Evolutionary conservation across 768 basidiomycete species (phyloP), one percentile per base, ranked within the genome.

Genomic region (Daedalea quercina): DNA sequence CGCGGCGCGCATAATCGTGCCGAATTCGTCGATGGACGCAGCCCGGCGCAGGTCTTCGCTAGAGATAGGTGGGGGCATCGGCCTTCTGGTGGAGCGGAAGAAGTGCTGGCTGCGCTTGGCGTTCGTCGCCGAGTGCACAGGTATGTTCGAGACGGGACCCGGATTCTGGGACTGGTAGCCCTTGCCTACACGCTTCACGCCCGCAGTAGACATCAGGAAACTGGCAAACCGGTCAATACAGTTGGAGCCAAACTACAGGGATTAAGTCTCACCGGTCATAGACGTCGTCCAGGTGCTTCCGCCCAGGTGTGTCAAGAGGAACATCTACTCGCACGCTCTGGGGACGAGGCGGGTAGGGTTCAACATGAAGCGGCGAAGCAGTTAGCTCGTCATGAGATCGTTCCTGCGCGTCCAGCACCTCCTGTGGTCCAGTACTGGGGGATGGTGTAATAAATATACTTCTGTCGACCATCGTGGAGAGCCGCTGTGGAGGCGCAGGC

Each of bases 191-290:
- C 88, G 85, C 62, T 84, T 90, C 37, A 92, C 88, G 24, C 85
- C 85, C 1, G 83, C 79, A 1, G 86, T 87, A 11, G 87, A 84
- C 85, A 90, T 87, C 25, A 91, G 73, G 71, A 90, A 85, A 40
- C 63, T 63, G 34, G 3, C 13, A 28, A 2, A 35, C 20, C 11
- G 31, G 2, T 8, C 2, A 37, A 26, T 17, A 26, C 33, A 31
- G 15, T 13, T 26, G 26, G n/a, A 40, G 3, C 24, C n/a, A n/a
- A n/a, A 33, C 9, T 24, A 28, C 9, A 12, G 15, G 45, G 12
- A 22, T 55, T 34, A 12, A 25, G 24, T 47, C 58, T 50, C 26
- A 65, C 64, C 85, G 80, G 58, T 92, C 90, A 55, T 91, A 92
- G 17, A 86, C 84, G 51, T 80, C 80, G 69, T 90, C 88, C 24